Evolutionary conservation across 108 stramenopile species (phyloP), one percentile per base, ranked within the genome.

Genomic region (Phaeodactylum tricornutum): DNA sequence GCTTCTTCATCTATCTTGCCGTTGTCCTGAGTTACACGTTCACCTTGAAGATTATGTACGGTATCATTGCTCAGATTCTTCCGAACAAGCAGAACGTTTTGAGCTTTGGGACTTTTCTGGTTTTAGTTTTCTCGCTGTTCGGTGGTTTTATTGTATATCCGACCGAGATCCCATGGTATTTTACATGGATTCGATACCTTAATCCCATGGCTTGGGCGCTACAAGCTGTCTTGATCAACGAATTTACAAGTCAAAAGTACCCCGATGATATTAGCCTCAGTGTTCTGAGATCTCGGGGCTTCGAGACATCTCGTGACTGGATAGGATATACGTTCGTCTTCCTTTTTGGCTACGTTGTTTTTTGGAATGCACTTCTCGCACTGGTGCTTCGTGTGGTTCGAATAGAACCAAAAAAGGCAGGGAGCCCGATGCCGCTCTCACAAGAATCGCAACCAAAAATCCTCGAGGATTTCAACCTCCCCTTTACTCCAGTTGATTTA

Each of bases 81-180:
- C 69, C 69, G 5, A 70, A 70, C 36, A 70, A 70, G 53, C 59
- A 63, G 44, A 52, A 23, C n/a, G n/a, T n/a, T n/a, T n/a, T n/a
- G n/a, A n/a, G n/a, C n/a, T n/a, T n/a, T n/a, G n/a, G n/a, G n/a
- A 58, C 68, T n/a, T 70, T 63, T 37, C 22, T 80, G n/a, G 62
- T 75, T 37, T 62, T 80, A 19, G 52, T 80, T 38, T 57, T 66
- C 40, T 64, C 62, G 20, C 34, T 76, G 43, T 75, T 75, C 31
- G 57, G 70, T 37, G 79, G 79, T n/a, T 80, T 80, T 51, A 66
- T 80, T 46, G 69, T 80, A 9, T 53, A 65, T 28, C 79, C 79
- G 9, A 39, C 31, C 21, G 44, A 64, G 9, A 65, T 80, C 28
- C 79, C 79, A 40, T 29, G 17, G 47, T 80, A 73, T 51, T 76